Base-by-base conservation (phyloP, 768 basidiomycete species). In the Paxillus ammoniavirescens region DNA sequence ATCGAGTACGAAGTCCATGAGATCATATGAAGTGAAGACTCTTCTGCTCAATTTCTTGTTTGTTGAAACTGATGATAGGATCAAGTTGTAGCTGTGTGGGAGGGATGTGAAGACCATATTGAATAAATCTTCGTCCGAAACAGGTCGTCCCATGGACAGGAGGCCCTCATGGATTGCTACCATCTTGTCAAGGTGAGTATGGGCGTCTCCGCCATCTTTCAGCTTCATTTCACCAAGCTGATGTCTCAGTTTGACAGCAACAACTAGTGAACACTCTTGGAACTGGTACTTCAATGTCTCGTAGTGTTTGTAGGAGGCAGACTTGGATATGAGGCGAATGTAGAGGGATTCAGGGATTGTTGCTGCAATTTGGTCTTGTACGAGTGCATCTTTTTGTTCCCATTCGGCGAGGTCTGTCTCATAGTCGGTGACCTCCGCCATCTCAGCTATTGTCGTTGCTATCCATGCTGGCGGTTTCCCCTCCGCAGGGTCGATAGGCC, bases 51-150 rank as follows among this genome's bases (percentile, higher is more conserved):
- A 4, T 5, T n/a, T 37, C 36, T 7, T 37, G 13, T 0, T 5
- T 37, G 36, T 7, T n/a, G 15, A 55, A 42, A 23, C 56, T 53
- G 12, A 72, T 1, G 65, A 63, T 17, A 55, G 62, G 40, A 75
- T 48, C 12, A 67, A 42, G 47, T 72, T 67, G 51, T 70, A 75
- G 18, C 65, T 69, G 2, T 42, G 17, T 7, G 72, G 73, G 15
- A 77, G 65, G 2, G 72, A 75, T 14, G 58, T 54, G 30, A 73
- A 61, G 28, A 75, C 62, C 41, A 75, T 72, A 3, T 63, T 61
- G 21, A 63, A 62, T 49, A 72, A 69, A 40, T 73, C 67, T 7
- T 67, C 60, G 8, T 74, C 65, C 0, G 60, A 30, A 4, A 68
- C 64, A 17, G 64, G 49, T 4, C 62, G 52, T 17, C 70, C 71